Percentiles rank a stretch among this genome's conserved stretches.
These are phyloP conservation scores for Botrytis tulipae DNA, from an alignment of 2,329 filamentous ascomycete species.

Conservation along the genomic window DNA sequence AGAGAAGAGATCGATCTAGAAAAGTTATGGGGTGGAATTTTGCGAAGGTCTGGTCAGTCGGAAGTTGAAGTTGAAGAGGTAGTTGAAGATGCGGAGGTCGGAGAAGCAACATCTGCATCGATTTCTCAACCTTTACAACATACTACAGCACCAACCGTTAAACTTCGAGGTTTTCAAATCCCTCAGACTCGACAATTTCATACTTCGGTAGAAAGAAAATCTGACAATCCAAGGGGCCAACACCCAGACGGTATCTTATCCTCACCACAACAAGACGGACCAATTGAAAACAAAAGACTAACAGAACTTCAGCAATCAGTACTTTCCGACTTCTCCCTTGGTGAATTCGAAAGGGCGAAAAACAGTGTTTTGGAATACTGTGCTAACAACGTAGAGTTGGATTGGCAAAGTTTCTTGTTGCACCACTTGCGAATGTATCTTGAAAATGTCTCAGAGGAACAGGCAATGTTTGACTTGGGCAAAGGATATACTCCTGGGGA, in stretches of 20 bases:
- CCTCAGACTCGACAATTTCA: constrained; percentile 23
- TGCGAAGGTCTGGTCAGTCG: constrained; percentile 27
- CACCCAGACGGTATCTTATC: constrained; percentile 9
- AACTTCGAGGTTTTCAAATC: constrained; percentile 16
- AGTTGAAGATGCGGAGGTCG: background rate
- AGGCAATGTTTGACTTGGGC: constrained; percentile 41
- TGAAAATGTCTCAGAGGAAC: constrained; percentile 36
- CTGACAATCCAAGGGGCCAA: background rate
- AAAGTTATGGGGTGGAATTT: constrained; percentile 51
- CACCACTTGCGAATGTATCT: constrained; percentile 31
- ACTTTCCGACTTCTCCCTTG: constrained; percentile 20
- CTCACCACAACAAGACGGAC: constrained; percentile 15
- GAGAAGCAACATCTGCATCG: background rate
- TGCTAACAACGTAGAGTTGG: constrained; percentile 22
- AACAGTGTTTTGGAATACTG: constrained; percentile 21
- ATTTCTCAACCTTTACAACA: background rate
- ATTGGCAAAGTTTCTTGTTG: constrained; percentile 29
- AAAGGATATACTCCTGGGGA: constrained; percentile 5
- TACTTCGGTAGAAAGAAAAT: constrained; percentile 19
- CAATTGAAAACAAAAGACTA: constrained; percentile 20
- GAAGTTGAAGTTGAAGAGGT: constrained; percentile 16
- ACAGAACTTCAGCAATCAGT: constrained; percentile 19
- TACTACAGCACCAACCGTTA: background rate
- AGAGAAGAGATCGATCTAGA: constrained; percentile 66
- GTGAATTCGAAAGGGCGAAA: constrained; percentile 28